A percentile compares a stretch with the other conserved stretches of the same genome.
phyloP scores from a whole-genome alignment of 208 protist species.

The Leishmania martiniquensis region DNA sequence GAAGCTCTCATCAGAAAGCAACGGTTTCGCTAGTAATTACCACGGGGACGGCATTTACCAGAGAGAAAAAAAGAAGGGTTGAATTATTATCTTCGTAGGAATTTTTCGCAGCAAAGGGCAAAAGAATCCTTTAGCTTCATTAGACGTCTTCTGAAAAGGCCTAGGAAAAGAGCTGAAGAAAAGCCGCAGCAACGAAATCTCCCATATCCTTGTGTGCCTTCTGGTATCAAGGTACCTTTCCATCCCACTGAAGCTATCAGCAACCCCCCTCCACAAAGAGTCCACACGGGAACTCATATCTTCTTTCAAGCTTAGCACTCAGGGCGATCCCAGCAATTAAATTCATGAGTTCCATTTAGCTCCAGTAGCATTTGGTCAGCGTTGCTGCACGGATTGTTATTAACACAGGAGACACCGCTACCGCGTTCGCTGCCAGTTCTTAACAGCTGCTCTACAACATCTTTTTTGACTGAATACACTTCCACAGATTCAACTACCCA shows the following conservation, averaged over 20 bases:
- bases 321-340: slow-evolving; percentile 44
- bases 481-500: slow-evolving; percentile 64
- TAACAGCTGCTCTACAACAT: slow-evolving; percentile 30
- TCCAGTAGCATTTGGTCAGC: slow-evolving; percentile 58
- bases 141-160: too few species aligned
- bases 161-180: not conserved
- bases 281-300: not conserved
- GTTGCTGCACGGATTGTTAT: slow-evolving; percentile 30
- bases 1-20: too few species aligned
- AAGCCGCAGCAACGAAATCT: not conserved
- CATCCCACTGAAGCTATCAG: too few species aligned
- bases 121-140: too few species aligned
- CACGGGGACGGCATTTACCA: too few species aligned
- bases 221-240: not conserved
- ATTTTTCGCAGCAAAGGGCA: too few species aligned
- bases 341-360: slow-evolving; percentile 54
- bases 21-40: too few species aligned
- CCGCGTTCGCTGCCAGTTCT: not conserved
- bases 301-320: slow-evolving; percentile 18
- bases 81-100: too few species aligned
- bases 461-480: slow-evolving; percentile 56
- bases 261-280: too few species aligned
- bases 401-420: slow-evolving; percentile 24
- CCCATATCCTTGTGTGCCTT: not conserved
- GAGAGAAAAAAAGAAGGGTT: too few species aligned